These are phyloP conservation scores for Tolypocladium ophioglossoides DNA, from an alignment of 2,329 filamentous ascomycete genomes.

Conservation along the genomic window DNA sequence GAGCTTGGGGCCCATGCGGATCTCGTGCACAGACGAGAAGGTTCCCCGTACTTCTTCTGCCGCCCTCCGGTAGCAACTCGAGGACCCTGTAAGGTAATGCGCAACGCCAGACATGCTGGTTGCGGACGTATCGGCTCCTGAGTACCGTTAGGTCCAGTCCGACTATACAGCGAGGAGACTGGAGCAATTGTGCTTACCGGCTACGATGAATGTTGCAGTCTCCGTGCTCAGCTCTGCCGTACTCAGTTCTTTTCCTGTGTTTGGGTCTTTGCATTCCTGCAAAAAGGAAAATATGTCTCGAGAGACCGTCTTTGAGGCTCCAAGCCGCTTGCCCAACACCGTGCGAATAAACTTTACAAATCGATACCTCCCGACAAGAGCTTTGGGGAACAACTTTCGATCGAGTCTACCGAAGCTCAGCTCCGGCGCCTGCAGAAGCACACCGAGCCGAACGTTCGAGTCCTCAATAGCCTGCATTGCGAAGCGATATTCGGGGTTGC, in stretches of 20 bases:
- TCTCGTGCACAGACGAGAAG: slow-evolving; percentile 22
- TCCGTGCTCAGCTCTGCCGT: slow-evolving; percentile 29
- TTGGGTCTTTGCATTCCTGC: slow-evolving; percentile 32
- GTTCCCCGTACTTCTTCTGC: slow-evolving; percentile 17
- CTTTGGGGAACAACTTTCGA: slow-evolving; percentile 5
- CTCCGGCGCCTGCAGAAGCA: slow-evolving; percentile 5
- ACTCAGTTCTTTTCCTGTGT: slow-evolving; percentile 30
- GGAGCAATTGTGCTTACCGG: slow-evolving; percentile 4
- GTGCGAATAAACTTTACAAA: slow-evolving; percentile 6
- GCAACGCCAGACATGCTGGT: slow-evolving; percentile 23
- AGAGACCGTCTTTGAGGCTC: slow-evolving; percentile 16
- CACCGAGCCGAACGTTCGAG: slow-evolving; percentile 11
- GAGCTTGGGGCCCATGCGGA: slow-evolving; percentile 19
- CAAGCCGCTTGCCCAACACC: slow-evolving; percentile 1
- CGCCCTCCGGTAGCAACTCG: slow-evolving; percentile 15
- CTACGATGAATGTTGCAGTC: slow-evolving; percentile 28
- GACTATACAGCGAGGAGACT: no score
- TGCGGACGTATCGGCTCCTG: slow-evolving; percentile 27
- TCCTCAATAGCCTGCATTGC: slow-evolving; percentile 8
- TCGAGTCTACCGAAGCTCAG: slow-evolving; percentile 3
- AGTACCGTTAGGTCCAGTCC: background rate
- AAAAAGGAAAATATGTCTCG: slow-evolving; percentile 38
- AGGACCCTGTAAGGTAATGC: slow-evolving; percentile 27
- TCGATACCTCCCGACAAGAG: slow-evolving; percentile 1
- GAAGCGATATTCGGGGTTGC: slow-evolving; percentile 6